Percentiles rank a stretch among this genome's conserved stretches.
These are phyloP conservation scores for Rhizomucor miehei DNA, from an alignment of 371 early-diverging fungal genomes.

Conservation along the genomic window DNA sequence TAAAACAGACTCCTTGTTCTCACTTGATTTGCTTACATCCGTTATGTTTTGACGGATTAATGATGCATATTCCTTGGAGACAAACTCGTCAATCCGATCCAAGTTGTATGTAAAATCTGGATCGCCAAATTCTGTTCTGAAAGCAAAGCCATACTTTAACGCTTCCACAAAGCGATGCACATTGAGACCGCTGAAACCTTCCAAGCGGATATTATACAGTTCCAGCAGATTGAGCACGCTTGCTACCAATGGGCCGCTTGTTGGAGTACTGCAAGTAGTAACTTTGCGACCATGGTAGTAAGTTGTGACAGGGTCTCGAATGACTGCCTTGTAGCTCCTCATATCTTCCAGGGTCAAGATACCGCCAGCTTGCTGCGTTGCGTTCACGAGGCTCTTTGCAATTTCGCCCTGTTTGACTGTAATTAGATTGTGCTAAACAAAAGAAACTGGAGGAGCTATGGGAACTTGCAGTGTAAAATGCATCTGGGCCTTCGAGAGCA, in stretches of 20 bases:
- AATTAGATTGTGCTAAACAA: background rate
- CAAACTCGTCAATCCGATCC: slow-evolving; percentile 55
- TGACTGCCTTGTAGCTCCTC: slow-evolving; percentile 59
- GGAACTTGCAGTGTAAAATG: slow-evolving; percentile 74
- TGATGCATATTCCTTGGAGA: slow-evolving; percentile 69
- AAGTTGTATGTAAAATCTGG: slow-evolving; percentile 63
- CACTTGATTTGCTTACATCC: slow-evolving; percentile 31
- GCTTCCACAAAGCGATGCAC: slow-evolving; percentile 86
- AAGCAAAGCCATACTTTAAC: slow-evolving; percentile 89
- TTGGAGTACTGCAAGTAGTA: slow-evolving; percentile 69
- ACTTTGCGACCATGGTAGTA: slow-evolving; percentile 78
- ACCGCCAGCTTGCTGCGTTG: slow-evolving; percentile 73
- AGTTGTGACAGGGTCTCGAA: slow-evolving; percentile 62
- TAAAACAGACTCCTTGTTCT: background rate
- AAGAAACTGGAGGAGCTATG: background rate
- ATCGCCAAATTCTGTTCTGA: slow-evolving; percentile 82
- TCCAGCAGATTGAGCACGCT: slow-evolving; percentile 89
- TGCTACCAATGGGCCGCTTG: slow-evolving; percentile 83
- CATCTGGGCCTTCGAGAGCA: slow-evolving; percentile 76
- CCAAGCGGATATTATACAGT: slow-evolving; percentile 62
- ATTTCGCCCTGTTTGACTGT: slow-evolving; percentile 60
- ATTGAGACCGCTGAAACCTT: slow-evolving; percentile 56
- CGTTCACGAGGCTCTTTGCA: slow-evolving; percentile 71
- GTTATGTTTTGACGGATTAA: slow-evolving; percentile 68
- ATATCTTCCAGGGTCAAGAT: slow-evolving; percentile 84